phyloP scores from a whole-genome alignment of 2,329 filamentous ascomycete species.

The Hymenotorrendiella dingleyae region DNA sequence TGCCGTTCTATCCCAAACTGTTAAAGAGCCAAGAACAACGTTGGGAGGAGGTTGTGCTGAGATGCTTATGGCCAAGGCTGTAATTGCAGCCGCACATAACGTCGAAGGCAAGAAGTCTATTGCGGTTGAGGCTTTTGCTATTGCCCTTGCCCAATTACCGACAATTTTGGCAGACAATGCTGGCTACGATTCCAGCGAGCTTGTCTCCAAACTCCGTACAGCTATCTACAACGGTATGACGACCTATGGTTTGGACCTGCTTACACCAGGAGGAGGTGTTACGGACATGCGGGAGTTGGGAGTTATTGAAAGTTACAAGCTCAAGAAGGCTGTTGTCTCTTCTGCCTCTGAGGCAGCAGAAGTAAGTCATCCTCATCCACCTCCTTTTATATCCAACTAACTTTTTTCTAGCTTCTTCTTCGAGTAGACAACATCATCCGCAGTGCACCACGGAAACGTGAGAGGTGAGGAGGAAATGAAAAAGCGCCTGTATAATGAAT shows the following conservation, averaged over 20 bases:
- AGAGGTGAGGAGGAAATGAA: constrained; percentile 53
- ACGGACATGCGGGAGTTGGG: constrained; percentile 93
- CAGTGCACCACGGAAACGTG: constrained; percentile 76
- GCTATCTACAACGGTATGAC: constrained; percentile 93
- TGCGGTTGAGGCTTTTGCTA: constrained; percentile 83
- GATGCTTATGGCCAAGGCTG: constrained; percentile 98
- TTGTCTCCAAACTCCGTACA: constrained; percentile 86
- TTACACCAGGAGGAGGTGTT: constrained; percentile 85
- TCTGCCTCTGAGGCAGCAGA: constrained; percentile 95
- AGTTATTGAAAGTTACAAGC: constrained; percentile 96
- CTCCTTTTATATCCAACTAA: constrained; percentile 8
- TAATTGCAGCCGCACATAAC: constrained; percentile 87
- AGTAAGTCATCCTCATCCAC: constrained; percentile 46
- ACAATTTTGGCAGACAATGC: constrained; percentile 98
- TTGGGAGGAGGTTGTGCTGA: constrained; percentile 94
- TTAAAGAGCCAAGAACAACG: constrained; percentile 88
- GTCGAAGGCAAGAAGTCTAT: constrained; percentile 96
- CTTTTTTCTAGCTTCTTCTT: constrained; percentile 63
- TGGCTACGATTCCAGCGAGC: constrained; percentile 88
- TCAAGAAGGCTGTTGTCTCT: constrained; percentile 96
- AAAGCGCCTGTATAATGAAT: constrained; percentile 28
- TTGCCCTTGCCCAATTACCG: constrained; percentile 84
- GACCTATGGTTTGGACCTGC: constrained; percentile 83
- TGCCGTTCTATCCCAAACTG: constrained; percentile 92
- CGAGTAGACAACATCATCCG: constrained; percentile 98